Conservation (phyloP, 768 basidiomycete species). For the Psilocybe subaeruginosa region DNA sequence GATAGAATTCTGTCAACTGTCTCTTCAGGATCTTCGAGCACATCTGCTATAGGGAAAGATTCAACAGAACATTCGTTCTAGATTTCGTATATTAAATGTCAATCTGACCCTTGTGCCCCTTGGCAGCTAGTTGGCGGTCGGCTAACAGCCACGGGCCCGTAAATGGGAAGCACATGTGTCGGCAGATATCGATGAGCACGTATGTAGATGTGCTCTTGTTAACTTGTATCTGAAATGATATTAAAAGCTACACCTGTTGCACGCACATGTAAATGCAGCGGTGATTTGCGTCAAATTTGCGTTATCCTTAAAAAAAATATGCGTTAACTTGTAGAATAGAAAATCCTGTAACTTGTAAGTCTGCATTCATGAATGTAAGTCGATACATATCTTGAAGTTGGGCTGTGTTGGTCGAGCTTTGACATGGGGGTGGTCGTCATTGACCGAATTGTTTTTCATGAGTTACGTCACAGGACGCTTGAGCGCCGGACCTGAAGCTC, state of each 20-base stretch:
- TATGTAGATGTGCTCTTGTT: not conserved
- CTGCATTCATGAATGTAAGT: no score
- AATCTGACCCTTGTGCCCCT: not conserved
- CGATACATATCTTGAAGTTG: not conserved
- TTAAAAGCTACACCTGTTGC: not conserved
- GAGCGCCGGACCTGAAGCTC: slow-evolving; percentile 14
- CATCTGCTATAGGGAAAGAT: slow-evolving; percentile 80
- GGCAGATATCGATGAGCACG: not conserved
- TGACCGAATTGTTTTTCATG: not conserved
- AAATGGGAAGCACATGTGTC: not conserved
- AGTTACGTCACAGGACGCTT: slow-evolving; percentile 11
- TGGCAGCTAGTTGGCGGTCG: slow-evolving; percentile 4
- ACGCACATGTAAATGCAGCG: no score
- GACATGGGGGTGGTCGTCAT: not conserved
- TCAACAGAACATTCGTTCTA: slow-evolving; percentile 90
- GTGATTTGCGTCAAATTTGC: no score
- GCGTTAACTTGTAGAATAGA: no score
- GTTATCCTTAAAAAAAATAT: no score
- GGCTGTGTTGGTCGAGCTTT: not conserved
- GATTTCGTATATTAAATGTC: slow-evolving; percentile 7
- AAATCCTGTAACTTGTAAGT: no score
- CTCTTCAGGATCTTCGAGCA: slow-evolving; percentile 88
- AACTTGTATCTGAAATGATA: not conserved
- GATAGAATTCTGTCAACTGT: slow-evolving; percentile 84
- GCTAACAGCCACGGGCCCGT: not conserved